Evolutionary conservation across 192 early-diverging fungal genomes (phyloP), one percentile per base, ranked within the genome.

Genomic region (Coemansia sp.): DNA sequence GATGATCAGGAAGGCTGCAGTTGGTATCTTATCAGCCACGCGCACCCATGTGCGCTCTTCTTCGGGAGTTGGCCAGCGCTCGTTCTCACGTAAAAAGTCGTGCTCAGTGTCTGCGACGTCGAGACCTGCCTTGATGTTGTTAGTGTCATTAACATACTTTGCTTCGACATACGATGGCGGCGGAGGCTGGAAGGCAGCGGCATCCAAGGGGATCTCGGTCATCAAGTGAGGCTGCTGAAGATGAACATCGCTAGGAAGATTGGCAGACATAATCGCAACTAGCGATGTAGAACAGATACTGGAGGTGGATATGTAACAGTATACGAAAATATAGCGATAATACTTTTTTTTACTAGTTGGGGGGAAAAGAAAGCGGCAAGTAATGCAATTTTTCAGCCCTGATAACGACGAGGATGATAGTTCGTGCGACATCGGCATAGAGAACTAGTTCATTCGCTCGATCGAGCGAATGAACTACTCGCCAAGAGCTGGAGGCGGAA

Each of bases 21-120:
- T 21, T n/a, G 90, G 88, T 17, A 91, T 29, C 1, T 34, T 29
- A 50, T 89, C 89, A 10, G 86, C 70, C 7, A 89, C 78, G 48
- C 77, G 74, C n/a, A 78, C 75, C 44, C 88, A 72, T 5, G 62
- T 80, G 19, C 64, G 70, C 66, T 80, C 73, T 19, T 90, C 87
- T 48, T 88, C 85, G 2, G 53, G 51, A 17, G 86, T 88, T 15
- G 87, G 59, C 72, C 72, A 73, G 25, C 72, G 72, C 61, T 73
- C 72, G 58, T 68, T 68, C 39, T 73, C 72, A 10, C 32, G 14
- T 10, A 73, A 45, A 21, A 34, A 6, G 36, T 73, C 65, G 8
- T 73, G 53, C 23, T 72, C 64, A 9, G 27, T 34, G 10, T 19
- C 45, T 38, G 12, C 17, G 34, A n/a, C 4, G 19, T 9, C 12